phyloP scores from a whole-genome alignment of 495 filamentous ascomycete genomes.

The Xylona heveae region DNA sequence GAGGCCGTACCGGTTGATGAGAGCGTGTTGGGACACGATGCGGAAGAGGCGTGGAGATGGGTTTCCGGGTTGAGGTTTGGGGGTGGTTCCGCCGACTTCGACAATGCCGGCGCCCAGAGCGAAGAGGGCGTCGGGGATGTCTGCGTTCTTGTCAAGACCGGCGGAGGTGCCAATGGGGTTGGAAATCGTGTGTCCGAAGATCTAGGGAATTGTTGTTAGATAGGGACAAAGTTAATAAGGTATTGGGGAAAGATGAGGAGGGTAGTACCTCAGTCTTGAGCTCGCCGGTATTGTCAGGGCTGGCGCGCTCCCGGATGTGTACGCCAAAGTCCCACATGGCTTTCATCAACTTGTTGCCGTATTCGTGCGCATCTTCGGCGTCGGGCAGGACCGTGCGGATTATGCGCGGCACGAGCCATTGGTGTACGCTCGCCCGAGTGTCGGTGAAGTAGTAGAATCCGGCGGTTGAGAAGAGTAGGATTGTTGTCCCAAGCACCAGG shows the following conservation, averaged over 20 bases:
- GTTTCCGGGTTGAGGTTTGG: constrained; percentile 69
- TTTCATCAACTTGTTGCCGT: constrained; percentile 46
- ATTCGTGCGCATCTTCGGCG: constrained; percentile 79
- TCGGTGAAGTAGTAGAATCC: constrained; percentile 52
- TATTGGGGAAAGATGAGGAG: not conserved
- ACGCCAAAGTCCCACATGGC: constrained; percentile 35
- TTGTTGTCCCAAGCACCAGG: constrained; percentile 30
- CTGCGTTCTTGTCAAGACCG: constrained; percentile 83
- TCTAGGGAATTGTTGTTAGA: constrained; percentile 14
- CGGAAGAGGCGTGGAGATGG: constrained; percentile 74
- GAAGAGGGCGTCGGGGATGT: constrained; percentile 64
- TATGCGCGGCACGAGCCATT: constrained; percentile 53
- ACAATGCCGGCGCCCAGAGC: constrained; percentile 64
- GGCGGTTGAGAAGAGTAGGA: constrained; percentile 12
- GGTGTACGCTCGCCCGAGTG: constrained; percentile 70
- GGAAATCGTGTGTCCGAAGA: constrained; percentile 58
- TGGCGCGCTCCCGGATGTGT: constrained; percentile 52
- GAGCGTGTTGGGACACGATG: constrained; percentile 51
- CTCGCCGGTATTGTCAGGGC: constrained; percentile 16
- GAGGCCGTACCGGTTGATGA: constrained; percentile 91
- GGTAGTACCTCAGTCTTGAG: not conserved
- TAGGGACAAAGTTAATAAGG: not conserved
- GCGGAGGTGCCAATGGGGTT: constrained; percentile 87
- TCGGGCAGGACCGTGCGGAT: constrained; percentile 54
- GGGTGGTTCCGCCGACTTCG: constrained; percentile 81